phyloP scores from a whole-genome alignment of 1,284 basidiomycete species.

The Bjerkandera adusta region DNA sequence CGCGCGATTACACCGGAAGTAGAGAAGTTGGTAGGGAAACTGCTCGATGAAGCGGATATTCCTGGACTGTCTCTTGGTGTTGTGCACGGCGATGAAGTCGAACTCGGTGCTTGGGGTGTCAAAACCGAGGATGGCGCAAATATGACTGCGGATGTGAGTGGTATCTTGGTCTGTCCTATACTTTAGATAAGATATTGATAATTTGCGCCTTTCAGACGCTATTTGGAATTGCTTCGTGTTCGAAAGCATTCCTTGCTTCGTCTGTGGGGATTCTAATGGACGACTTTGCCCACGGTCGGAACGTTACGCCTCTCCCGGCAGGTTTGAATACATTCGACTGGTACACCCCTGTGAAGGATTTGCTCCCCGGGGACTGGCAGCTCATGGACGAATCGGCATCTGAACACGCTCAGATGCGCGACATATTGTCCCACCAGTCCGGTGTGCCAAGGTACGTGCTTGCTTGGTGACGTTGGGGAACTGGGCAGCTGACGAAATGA shows the following conservation, averaged over 20 bases:
- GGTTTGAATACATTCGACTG: slow-evolving; percentile 29
- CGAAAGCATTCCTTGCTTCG: slow-evolving; percentile 36
- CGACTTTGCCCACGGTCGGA: slow-evolving; percentile 30
- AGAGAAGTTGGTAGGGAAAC: neutral
- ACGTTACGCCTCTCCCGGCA: slow-evolving; percentile 33
- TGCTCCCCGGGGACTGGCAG: slow-evolving; percentile 33
- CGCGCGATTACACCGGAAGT: slow-evolving; percentile 6
- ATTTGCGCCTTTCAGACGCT: slow-evolving; percentile 30
- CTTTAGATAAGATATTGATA: neutral
- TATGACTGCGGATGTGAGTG: slow-evolving; percentile 2
- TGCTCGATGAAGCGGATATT: neutral
- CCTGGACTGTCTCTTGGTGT: slow-evolving; percentile 7
- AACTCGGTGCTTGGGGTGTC: neutral
- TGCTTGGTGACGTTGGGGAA: neutral
- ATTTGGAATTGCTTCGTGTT: slow-evolving; percentile 33
- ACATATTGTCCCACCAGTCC: slow-evolving; percentile 26
- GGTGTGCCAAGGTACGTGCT: slow-evolving; percentile 23
- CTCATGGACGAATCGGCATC: slow-evolving; percentile 33
- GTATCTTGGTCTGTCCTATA: neutral
- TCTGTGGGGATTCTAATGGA: slow-evolving; percentile 37
- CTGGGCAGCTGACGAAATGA: neutral
- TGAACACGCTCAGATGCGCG: slow-evolving; percentile 29
- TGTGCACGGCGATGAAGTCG: neutral
- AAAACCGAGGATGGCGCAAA: slow-evolving; percentile 4
- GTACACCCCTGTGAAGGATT: slow-evolving; percentile 30